Conservation (phyloP, 78 protist genomes). For the Speleostelium caveatum region DNA sequence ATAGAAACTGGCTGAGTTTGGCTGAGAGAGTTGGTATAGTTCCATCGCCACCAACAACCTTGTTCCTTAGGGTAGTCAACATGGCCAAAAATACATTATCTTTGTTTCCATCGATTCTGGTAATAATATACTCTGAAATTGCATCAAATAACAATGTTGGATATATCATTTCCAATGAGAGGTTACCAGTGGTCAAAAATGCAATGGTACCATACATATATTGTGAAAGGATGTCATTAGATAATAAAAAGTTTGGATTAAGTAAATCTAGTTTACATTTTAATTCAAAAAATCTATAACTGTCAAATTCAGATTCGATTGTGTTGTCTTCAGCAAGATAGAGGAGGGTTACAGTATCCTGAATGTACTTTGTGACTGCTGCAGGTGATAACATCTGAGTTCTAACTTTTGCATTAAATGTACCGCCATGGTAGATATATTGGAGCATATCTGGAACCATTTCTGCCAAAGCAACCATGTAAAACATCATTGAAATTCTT, state of each 20-base stretch:
- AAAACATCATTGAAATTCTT: background rate
- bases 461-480: background rate
- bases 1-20: background rate
- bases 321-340: background rate
- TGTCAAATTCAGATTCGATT: background rate
- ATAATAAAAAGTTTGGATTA: background rate
- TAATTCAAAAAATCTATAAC: background rate
- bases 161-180: background rate
- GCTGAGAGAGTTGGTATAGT: background rate
- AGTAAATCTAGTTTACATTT: constrained; percentile 14
- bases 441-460: background rate
- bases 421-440: background rate
- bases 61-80: background rate
- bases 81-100: background rate
- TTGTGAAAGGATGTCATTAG: background rate
- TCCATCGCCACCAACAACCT: background rate
- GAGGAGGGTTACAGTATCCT: background rate
- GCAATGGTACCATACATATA: background rate
- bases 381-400: background rate
- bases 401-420: background rate
- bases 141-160: background rate
- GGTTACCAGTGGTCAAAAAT: no score
- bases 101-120: background rate
- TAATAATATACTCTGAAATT: no score
- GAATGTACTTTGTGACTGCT: background rate